These are phyloP conservation scores for Anacardium occidentale DNA, from an alignment of 345 rosid species.

Conservation along the genomic window DNA sequence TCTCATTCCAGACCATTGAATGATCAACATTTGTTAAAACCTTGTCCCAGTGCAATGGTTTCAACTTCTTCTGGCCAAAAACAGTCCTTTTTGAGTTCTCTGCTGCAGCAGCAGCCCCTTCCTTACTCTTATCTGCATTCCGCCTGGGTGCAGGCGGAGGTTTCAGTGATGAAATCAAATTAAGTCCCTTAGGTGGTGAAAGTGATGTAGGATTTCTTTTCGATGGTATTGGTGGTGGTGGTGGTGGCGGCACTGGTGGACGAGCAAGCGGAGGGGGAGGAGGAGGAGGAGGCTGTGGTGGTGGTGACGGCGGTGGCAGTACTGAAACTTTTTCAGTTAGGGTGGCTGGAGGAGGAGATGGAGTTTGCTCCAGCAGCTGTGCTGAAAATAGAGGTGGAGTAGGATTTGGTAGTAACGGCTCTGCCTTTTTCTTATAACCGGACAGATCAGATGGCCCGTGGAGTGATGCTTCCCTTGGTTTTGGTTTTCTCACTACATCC, in stretches of 20 bases:
- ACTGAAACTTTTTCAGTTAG: conserved; percentile 12
- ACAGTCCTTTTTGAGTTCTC: conserved; percentile 29
- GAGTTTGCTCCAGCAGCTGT: conserved; percentile 2
- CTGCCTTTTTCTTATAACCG: not conserved
- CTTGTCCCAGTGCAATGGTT: conserved; percentile 71
- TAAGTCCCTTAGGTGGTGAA: conserved; percentile 24
- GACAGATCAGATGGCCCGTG: conserved; percentile 11
- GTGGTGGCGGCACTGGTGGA: not conserved
- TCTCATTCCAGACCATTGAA: conserved; percentile 68
- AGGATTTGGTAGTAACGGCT: conserved; percentile 8
- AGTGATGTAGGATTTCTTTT: conserved; percentile 18
- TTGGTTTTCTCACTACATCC: conserved; percentile 11
- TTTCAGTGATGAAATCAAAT: conserved; percentile 22
- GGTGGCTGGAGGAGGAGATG: conserved; percentile 17
- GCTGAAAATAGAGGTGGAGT: conserved; percentile 12
- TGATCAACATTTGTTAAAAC: conserved; percentile 52
- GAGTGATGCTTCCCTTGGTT: conserved; percentile 10
- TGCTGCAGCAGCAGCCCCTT: conserved; percentile 28
- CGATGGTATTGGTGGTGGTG: not conserved
- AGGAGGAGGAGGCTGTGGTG: conserved; percentile 27
- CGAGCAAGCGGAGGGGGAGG: conserved; percentile 25
- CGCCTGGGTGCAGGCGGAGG: conserved; percentile 38
- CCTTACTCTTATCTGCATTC: conserved; percentile 24
- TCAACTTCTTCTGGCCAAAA: conserved; percentile 38
- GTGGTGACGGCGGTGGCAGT: conserved; percentile 4